Evolutionary conservation across 1,284 basidiomycete species (phyloP), one percentile per base, ranked within the genome.

Genomic region (Meira miltonrushii): DNA sequence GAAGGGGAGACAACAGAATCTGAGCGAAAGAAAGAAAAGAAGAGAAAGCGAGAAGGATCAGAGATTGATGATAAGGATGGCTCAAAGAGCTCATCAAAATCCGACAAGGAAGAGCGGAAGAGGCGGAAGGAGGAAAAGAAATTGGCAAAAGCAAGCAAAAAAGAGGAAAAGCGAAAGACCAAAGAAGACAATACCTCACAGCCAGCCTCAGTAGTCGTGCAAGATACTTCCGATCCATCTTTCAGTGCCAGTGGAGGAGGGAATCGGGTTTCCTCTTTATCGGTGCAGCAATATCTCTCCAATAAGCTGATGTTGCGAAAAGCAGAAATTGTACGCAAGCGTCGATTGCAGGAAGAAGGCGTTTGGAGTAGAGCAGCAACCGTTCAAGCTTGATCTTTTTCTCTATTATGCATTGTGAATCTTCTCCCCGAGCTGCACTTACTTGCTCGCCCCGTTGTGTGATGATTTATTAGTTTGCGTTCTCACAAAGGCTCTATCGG

Each of bases 271-370:
- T 61, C 60, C 9, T 33, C 50, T 17, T 47, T 64, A 15, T 58
- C 55, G 8, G 62, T 64, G 33, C 62, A 64, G 43, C 70, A 75
- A 51, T 77, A 77, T 57, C 62, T 77, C 44, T 66, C 67, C 7
- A 66, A 68, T 19, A 61, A 66, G 15, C 64, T 77, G 13, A 70
- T 77, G 58, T 65, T 65, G 33, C 55, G 67, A 19, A 70, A 67
- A 54, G 74, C 73, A 8, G 68, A 68, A 46, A 62, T 77, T 28
- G 62, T 59, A 4, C 60, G 66, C 41, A 51, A 61, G 44, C 64
- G 66, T 49, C 68, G 72, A 55, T 70, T 66, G 9, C 62, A 68
- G 17, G 58, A 66, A 25, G 63, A 71, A 17, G 71, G 67, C 10
- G 58, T 70, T 19, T 77, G 72, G 68, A 65, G 64, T 13, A 52